Evolutionary conservation across 2,329 filamentous ascomycete species (phyloP), one percentile per base, ranked within the genome.

Genomic region (Xylaria sp.): DNA sequence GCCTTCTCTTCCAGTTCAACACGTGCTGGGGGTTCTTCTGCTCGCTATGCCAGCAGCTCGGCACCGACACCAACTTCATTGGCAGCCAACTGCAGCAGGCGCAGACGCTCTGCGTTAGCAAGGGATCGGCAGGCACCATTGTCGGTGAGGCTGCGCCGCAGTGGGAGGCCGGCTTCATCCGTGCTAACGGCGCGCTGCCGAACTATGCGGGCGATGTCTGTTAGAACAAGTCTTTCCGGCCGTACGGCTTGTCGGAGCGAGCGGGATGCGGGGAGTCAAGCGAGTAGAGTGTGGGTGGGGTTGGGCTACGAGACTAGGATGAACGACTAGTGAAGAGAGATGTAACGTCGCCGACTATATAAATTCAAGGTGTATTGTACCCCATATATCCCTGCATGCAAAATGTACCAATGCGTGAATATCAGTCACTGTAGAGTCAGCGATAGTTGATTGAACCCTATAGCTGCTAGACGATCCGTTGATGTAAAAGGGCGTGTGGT

Each of bases 11-110:
- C 69, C 67, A 74, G n/a, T 79, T 69, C 67, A 45, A 72, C 32
- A 79, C 78, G n/a, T 81, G 79, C 72, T 74, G 76, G 74, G 79
- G 74, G 54, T 81, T 80, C 74, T 81, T 81, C 75, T 81, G 79
- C 73, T 76, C 78, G 42, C 71, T 81, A 24, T 81, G 79, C 73
- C 45, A 73, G 55, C 75, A 74, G 42, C 70, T 80, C 39, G 67
- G 64, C 39, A 80, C 79, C 57, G 72, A 73, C n/a, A 79, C 78
- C 69, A 67, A 72, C 68, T 80, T 80, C 66, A 77, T 81, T 69
- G 78, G 75, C 65, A 76, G 71, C 73, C 76, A 81, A 73, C 75
- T 81, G 30, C 64, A 71, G 64, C 75, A 74, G 1, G 75, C 76
- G 61, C 76, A 80, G 69, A 72, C 74, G 4, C 72, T 81, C n/a